Evolutionary conservation across 148 eudicot species (phyloP), one percentile per base, ranked within the genome.

Genomic region (Camellia sinensis): DNA sequence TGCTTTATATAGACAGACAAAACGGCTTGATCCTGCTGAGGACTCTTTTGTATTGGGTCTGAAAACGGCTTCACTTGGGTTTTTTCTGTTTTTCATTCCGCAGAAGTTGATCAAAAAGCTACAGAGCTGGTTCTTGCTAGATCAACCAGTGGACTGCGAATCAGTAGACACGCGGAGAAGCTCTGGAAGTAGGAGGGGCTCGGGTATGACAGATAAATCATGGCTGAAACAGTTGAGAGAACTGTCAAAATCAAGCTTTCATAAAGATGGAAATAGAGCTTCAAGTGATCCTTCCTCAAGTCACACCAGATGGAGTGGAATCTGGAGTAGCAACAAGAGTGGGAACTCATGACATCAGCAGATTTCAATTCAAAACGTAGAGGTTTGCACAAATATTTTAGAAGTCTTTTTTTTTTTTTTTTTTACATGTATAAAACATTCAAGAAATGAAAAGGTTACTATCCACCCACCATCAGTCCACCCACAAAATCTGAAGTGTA

Each of bases 161-260:
- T 74, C 78, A 1, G 85, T 56, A 12, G 85, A 84, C 11, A 77
- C 82, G 74, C 72, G 66, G 21, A 82, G 85, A 70, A 77, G 88
- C 83, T 85, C 92, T 0, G 85, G 70, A 78, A 89, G 90, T 78
- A 77, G 52, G 52, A 48, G 93, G 82, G 84, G 87, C 79, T 87
- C 95, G 5, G 83, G 89, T 48, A 67, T 71, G 17, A 40, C 84
- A 0, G 98, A 93, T 29, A 91, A 65, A 67, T 91, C 95, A 29
- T 96, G 99, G 99, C 46, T 92, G 53, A 96, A 87, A 86, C 98
- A 90, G 70, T 70, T 96, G 21, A 88, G 97, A 78, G 96, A 91
- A 79, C 76, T 93, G 81, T 93, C 97, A 4, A 93, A 84, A 82
- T 80, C 96, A 10, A 89, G 98, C 81, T 91, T 90, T 74, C 71